Conservation (phyloP, 768 basidiomycete genomes). For the Tylopilus cervinicoccineus region DNA sequence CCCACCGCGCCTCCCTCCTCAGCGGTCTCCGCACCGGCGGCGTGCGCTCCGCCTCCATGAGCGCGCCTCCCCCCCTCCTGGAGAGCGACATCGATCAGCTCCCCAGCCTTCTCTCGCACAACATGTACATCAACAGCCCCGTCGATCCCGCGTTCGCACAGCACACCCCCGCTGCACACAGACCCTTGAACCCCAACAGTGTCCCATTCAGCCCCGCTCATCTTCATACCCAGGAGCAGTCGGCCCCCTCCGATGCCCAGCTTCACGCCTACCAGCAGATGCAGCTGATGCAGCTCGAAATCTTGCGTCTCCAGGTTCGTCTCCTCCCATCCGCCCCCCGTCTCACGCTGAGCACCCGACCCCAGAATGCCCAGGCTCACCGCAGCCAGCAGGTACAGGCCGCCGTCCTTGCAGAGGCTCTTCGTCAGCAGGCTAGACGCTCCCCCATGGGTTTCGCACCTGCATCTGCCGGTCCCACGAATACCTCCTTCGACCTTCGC, state of each 20-base stretch:
- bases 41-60: conserved; percentile 67
- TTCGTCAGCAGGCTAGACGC: conserved; percentile 45
- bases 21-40: conserved; percentile 87
- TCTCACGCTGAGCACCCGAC: conserved; percentile 5
- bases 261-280: conserved; percentile 63
- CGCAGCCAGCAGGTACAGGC: conserved; percentile 59
- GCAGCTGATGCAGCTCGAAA: conserved; percentile 84
- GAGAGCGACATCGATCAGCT: conserved; percentile 60
- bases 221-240: conserved; percentile 39
- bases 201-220: conserved; percentile 44
- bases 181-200: conserved; percentile 50
- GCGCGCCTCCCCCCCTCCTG: conserved; percentile 46
- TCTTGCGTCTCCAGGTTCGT: conserved; percentile 74
- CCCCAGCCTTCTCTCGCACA: conserved; percentile 50
- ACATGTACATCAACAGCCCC: conserved; percentile 50
- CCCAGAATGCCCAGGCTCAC: conserved; percentile 65
- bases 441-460: conserved; percentile 37
- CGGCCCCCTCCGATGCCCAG: conserved; percentile 40
- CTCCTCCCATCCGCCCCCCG: background rate
- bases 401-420: conserved; percentile 59
- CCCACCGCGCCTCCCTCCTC: conserved; percentile 78
- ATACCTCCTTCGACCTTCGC: conserved; percentile 61
- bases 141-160: too few relatives aligned
- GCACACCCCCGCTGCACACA: conserved; percentile 45
- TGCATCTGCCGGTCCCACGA: conserved; percentile 70